Base-by-base conservation (phyloP, 2,329 filamentous ascomycete genomes). In the Bipolaris victoriae region DNA sequence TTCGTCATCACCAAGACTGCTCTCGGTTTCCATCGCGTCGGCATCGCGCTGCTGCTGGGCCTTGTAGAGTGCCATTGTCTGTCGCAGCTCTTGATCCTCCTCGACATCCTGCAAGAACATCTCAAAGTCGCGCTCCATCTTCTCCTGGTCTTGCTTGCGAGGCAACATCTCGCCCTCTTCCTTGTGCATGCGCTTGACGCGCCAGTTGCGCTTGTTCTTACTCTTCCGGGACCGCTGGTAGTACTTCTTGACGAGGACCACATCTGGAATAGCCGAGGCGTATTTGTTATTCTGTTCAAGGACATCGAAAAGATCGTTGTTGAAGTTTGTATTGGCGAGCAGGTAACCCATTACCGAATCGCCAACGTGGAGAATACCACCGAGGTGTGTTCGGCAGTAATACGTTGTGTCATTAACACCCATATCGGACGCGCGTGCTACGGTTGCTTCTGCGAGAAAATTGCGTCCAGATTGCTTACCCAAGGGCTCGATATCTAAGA, bases 341-440 rank as follows among this genome's bases (percentile, higher is more conserved):
- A 96, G 87, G 76, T 97, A 99, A n/a, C 95, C 95, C 84, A 99
- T 88, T 4, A 90, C 95, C 0, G 91, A 93, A 79, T 99, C 95
- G 51, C 95, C 95, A 0, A 91, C 87, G 69, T 96, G 90, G 11
- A 99, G 82, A 45, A 97, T 83, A 53, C 86, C 86, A 44, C 94
- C 95, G 5, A 99, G 83, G 77, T 99, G 95, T 29, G 95, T 98
- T 58, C 93, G 85, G 55, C 90, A 90, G 76, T 94, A 95, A 79
- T 95, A 99, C 2, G 90, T 94, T 63, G 84, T 89, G 78, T 96
- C 90, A 71, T 96, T 97, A 60, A 83, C 80, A 55, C 93, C 93
- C 49, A 98, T 84, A 73, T 99, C 95, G 0, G 90, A 88, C 6
- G 94, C 90, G 24, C 90, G 88, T 15, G 92, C 92, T 7, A 99